These are phyloP conservation scores for Chondrostereum purpureum DNA, from an alignment of 1,284 basidiomycete species.

Conservation along the genomic window DNA sequence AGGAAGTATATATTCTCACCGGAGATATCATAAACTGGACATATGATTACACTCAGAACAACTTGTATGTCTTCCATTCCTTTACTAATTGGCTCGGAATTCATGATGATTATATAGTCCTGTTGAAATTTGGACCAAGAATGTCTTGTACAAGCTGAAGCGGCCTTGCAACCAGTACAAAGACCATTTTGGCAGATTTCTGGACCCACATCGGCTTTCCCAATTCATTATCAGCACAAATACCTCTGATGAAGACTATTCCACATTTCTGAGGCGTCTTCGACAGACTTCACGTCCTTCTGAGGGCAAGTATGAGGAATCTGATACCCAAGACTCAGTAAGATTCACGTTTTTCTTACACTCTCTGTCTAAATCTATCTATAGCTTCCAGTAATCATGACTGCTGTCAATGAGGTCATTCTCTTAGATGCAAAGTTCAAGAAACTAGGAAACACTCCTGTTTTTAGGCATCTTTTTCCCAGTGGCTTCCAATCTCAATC, in stretches of 20 bases:
- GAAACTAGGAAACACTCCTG: background rate
- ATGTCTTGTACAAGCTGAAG: constrained; percentile 54
- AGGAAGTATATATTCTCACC: constrained; percentile 25
- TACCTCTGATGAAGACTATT: background rate
- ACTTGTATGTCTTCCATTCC: constrained; percentile 28
- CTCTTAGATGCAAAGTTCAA: background rate
- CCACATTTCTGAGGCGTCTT: background rate
- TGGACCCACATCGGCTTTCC: constrained; percentile 39
- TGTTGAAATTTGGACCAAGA: constrained; percentile 52
- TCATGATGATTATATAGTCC: constrained; percentile 31
- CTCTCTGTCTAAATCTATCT: background rate
- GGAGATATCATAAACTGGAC: constrained; percentile 25
- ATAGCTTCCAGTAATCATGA: background rate
- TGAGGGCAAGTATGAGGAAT: background rate
- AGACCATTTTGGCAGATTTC: constrained; percentile 40
- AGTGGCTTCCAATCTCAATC: constrained; percentile 2
- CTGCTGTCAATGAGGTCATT: background rate
- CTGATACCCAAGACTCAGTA: background rate
- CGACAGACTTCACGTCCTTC: background rate
- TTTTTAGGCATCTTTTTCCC: constrained; percentile 19
- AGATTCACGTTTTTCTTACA: background rate
- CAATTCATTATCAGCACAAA: constrained; percentile 7
- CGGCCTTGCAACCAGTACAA: constrained; percentile 40
- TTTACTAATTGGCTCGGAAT: constrained; percentile 4
- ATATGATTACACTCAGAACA: constrained; percentile 27